Conservation (phyloP, 805 yeast species). For the Brettanomyces nanus region DNA sequence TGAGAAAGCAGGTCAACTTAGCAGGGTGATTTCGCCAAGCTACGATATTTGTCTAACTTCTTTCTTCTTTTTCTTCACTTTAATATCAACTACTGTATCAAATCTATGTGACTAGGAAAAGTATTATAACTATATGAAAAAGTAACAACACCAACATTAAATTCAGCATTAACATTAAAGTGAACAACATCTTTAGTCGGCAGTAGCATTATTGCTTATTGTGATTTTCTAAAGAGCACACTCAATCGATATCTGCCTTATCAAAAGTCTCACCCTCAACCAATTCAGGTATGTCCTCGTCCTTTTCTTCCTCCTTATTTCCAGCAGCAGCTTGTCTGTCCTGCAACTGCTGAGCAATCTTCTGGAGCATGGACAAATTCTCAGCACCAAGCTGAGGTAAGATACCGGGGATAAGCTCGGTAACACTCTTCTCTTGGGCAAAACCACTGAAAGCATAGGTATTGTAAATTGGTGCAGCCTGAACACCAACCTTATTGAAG, state of each 20-base stretch:
- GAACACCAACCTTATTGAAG: constrained; percentile 94
- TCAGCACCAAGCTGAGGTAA: constrained; percentile 96
- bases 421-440: constrained; percentile 85
- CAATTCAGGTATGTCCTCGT: constrained; percentile 67
- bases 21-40: too few species aligned
- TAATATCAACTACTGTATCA: too few species aligned
- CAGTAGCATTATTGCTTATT: neutral
- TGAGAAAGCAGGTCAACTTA: too few species aligned
- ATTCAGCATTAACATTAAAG: too few species aligned
- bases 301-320: constrained; percentile 36
- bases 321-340: constrained; percentile 27
- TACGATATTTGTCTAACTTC: too few species aligned
- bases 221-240: neutral
- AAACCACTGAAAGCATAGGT: constrained; percentile 92
- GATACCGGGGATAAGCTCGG: constrained; percentile 89
- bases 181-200: neutral
- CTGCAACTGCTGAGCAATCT: constrained; percentile 85
- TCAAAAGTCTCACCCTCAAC: constrained; percentile 87
- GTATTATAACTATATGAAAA: too few species aligned
- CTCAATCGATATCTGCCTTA: constrained; percentile 33
- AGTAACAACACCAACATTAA: too few species aligned
- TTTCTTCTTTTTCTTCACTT: too few species aligned
- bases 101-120: too few species aligned
- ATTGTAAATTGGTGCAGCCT: constrained; percentile 84
- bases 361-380: constrained; percentile 80